phyloP scores from a whole-genome alignment of 305 asterid genomes.

The Fraxinus floribunda region DNA sequence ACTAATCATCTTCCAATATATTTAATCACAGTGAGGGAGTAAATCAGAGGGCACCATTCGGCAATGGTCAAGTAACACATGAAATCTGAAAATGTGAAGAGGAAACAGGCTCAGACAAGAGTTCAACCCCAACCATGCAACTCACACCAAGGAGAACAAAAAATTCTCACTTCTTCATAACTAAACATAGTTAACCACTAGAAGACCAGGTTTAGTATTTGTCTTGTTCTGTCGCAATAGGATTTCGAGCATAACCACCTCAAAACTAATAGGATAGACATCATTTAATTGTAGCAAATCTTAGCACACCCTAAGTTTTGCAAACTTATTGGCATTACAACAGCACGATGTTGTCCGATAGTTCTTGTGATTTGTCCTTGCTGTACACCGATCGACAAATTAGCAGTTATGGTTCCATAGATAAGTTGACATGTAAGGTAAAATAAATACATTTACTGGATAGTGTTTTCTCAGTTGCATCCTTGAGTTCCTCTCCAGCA shows the following conservation, averaged over 20 bases:
- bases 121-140: background rate
- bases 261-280: background rate
- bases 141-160: background rate
- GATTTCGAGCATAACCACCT: background rate
- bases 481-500: conserved; percentile 2
- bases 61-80: background rate
- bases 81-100: background rate
- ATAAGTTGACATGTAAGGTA: background rate
- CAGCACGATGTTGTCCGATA: background rate
- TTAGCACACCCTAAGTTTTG: background rate
- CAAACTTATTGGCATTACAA: background rate
- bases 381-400: background rate
- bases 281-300: background rate
- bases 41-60: background rate
- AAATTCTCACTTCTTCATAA: background rate
- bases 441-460: background rate
- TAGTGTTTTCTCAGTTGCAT: background rate
- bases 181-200: background rate
- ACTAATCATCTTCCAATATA: background rate
- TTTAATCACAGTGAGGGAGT: background rate
- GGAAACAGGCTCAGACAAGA: conserved; percentile 1
- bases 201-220: background rate
- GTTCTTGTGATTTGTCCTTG: background rate
- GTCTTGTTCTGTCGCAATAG: background rate
- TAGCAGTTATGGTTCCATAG: background rate